A percentile compares a stretch with the other conserved stretches of the same genome.
Evolutionary conservation across 768 basidiomycete genomes (phyloP).

Genomic region (Coprinopsis marcescibilis): DNA sequence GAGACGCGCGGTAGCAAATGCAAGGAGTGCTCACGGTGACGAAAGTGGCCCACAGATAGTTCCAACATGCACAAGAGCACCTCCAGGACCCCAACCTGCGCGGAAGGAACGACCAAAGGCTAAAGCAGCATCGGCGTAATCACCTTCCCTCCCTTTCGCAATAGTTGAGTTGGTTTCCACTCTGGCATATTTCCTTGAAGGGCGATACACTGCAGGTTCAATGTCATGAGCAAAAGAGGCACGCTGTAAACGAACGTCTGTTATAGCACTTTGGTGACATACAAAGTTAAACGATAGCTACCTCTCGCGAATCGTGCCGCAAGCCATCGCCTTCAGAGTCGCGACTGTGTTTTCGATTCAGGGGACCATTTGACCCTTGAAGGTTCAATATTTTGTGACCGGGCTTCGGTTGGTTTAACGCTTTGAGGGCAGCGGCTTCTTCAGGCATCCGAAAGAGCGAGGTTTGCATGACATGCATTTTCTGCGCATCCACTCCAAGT

Average conservation of each 20-base stretch:
- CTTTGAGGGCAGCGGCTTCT: conserved; percentile 60
- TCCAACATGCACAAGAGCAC: conserved; percentile 72
- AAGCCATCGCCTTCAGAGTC: conserved; percentile 71
- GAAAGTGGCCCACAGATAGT: conserved; percentile 55
- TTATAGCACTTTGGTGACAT: not conserved
- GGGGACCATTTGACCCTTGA: conserved; percentile 29
- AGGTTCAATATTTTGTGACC: conserved; percentile 24
- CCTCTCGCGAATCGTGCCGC: conserved; percentile 58
- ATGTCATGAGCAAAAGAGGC: conserved; percentile 74
- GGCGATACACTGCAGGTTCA: conserved; percentile 60
- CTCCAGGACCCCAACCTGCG: conserved; percentile 85
- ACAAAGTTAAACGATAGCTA: conserved; percentile 20
- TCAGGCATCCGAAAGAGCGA: conserved; percentile 77
- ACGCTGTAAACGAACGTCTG: conserved; percentile 40
- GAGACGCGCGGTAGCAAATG: not conserved
- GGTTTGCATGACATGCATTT: conserved; percentile 91
- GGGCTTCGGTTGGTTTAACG: conserved; percentile 35
- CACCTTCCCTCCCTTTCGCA: conserved; percentile 57
- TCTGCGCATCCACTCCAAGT: conserved; percentile 76
- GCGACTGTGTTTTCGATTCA: conserved; percentile 68
- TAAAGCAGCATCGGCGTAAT: conserved; percentile 75
- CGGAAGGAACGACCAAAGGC: conserved; percentile 84
- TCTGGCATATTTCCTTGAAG: conserved; percentile 76
- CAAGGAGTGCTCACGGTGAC: conserved; percentile 40
- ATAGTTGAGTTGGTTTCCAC: conserved; percentile 65